phyloP scores from a whole-genome alignment of 345 rosid species.

The Syzygium oleosum region DNA sequence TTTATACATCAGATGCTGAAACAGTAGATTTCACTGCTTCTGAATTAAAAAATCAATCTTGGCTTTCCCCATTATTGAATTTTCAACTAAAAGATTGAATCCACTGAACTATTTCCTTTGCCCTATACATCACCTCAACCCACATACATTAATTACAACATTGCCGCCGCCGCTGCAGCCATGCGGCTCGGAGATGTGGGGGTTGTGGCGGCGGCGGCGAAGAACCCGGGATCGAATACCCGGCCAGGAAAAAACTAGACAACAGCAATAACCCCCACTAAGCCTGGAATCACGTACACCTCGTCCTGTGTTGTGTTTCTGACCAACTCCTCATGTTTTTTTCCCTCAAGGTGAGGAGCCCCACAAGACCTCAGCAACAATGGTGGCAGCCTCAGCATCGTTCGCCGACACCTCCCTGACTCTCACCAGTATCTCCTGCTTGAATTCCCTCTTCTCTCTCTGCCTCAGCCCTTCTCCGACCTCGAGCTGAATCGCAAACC shows the following conservation, averaged over 20 bases:
- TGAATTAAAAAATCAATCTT: not conserved
- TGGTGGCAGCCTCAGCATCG: conserved; percentile 61
- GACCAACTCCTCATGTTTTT: not conserved
- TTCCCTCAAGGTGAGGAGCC: conserved; percentile 51
- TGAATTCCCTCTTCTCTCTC: conserved; percentile 57
- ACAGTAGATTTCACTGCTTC: not conserved
- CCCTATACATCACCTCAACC: not conserved
- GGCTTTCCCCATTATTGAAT: not conserved
- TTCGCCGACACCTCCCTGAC: conserved; percentile 35
- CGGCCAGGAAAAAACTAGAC: not conserved
- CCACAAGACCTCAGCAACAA: conserved; percentile 70
- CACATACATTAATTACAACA: not conserved
- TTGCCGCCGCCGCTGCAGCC: accelerated
- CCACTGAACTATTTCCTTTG: not conserved
- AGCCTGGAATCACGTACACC: not conserved
- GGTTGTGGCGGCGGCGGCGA: not conserved
- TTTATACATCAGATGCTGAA: not conserved
- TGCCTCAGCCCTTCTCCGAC: conserved; percentile 69
- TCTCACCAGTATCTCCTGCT: conserved; percentile 36
- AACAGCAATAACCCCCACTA: not conserved
- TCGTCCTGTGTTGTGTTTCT: not conserved
- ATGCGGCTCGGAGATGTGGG: not conserved
- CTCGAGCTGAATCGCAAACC: conserved; percentile 66
- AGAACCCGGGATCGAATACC: not conserved
- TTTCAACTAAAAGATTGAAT: not conserved